A percentile compares a stretch with the other conserved stretches of the same genome.
phyloP scores from a whole-genome alignment of 2,329 filamentous ascomycete species.

The Diaporthe vexans region DNA sequence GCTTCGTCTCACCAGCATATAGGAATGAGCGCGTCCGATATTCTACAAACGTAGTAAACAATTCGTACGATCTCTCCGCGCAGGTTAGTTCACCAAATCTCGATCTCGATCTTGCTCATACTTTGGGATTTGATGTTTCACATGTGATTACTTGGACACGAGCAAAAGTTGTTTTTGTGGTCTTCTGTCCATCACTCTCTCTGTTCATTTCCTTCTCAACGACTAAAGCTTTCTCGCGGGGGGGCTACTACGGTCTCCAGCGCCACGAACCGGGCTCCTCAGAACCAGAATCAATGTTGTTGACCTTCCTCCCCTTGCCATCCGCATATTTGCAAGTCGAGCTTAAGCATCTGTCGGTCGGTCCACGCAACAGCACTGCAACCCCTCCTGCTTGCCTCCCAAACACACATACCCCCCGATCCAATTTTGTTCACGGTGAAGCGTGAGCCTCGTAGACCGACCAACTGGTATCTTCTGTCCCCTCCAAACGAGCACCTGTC shows the following conservation, averaged over 20 bases:
- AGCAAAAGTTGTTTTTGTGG: background rate
- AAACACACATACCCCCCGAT: background rate
- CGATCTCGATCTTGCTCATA: background rate
- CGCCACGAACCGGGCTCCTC: background rate
- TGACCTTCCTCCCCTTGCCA: background rate
- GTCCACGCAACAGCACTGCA: background rate
- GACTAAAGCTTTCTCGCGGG: slow-evolving; percentile 8
- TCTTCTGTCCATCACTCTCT: slow-evolving; percentile 20
- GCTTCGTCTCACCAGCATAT: background rate
- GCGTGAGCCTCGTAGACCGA: slow-evolving; percentile 3
- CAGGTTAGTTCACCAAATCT: too few relatives aligned
- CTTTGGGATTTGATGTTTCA: background rate
- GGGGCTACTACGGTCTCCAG: background rate
- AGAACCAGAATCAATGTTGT: slow-evolving; percentile 18
- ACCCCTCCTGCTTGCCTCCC: background rate
- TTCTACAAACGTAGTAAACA: background rate
- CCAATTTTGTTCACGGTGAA: background rate
- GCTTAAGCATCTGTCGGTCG: background rate
- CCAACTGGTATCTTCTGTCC: slow-evolving; percentile 19
- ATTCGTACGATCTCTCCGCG: background rate
- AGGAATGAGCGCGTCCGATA: too few relatives aligned
- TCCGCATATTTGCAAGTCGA: background rate
- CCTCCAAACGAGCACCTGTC: background rate
- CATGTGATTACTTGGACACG: background rate
- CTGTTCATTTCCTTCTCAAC: slow-evolving; percentile 20